These are phyloP conservation scores for Acanthamoeba triangularis DNA, from an alignment of 208 protist genomes.

Conservation along the genomic window DNA sequence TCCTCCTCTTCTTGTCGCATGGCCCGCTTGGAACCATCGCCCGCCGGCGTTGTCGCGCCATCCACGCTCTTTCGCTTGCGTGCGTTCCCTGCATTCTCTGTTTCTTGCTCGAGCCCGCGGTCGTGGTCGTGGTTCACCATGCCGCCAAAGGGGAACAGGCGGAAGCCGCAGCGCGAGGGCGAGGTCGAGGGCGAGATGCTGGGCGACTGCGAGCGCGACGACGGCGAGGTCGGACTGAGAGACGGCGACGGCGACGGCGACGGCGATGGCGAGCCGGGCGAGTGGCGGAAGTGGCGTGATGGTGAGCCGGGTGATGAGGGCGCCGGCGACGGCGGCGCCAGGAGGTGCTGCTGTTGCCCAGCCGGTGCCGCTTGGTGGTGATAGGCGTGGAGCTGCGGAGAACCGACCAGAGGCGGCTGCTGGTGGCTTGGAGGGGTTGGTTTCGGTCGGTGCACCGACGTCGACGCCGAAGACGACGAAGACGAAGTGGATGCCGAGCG, in stretches of 20 bases:
- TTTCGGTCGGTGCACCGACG: no score
- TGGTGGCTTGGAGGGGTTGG: no score
- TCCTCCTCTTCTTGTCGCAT: background rate
- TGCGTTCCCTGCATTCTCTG: no score
- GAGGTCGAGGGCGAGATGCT: background rate
- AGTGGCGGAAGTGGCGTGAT: background rate
- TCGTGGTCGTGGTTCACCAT: background rate
- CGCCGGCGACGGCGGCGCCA: background rate
- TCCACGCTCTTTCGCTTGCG: background rate
- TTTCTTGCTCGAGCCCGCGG: background rate
- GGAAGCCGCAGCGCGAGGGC: constrained; percentile 16
- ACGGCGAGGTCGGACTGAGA: background rate
- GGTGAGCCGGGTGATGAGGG: background rate
- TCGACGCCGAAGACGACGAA: background rate
- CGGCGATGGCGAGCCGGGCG: background rate
- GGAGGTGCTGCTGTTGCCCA: background rate
- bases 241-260: background rate
- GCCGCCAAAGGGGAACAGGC: constrained; percentile 5
- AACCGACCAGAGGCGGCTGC: no score
- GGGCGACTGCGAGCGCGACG: constrained; percentile 15
- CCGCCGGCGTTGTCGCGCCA: background rate
- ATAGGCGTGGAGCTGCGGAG: no score
- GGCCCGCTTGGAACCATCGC: background rate
- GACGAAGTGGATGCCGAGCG: background rate
- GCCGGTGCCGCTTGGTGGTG: no score